Evolutionary conservation across 1,139 yeast genomes (phyloP).

Genomic region (Pichia sp.): DNA sequence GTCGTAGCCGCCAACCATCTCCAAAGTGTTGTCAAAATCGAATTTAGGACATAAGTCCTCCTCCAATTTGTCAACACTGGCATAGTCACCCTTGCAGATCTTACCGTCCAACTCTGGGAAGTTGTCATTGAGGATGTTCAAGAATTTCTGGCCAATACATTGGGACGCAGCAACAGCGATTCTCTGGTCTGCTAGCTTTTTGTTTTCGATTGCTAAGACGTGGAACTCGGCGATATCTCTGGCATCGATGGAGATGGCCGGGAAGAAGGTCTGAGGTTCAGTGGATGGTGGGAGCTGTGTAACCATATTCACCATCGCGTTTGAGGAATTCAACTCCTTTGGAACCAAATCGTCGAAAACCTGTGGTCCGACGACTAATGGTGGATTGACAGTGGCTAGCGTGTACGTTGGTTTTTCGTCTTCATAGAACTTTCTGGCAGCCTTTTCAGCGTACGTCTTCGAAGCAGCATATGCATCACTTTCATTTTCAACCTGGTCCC

Average conservation of each 20-base stretch:
- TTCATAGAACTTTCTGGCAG: constrained; percentile 50
- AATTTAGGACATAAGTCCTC: not conserved
- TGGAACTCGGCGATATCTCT: constrained; percentile 44
- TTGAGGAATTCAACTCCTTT: not conserved
- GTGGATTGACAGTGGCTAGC: not conserved
- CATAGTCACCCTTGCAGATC: constrained; percentile 37
- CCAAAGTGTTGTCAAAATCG: not conserved
- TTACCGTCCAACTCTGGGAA: constrained; percentile 40
- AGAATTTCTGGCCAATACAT: constrained; percentile 36
- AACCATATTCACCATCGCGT: not conserved
- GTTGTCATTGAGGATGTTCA: constrained; percentile 36
- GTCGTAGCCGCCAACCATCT: not conserved
- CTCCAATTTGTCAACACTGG: constrained; percentile 10
- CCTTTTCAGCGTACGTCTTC: constrained; percentile 48
- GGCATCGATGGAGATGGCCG: not conserved
- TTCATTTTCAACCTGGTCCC: constrained; percentile 31
- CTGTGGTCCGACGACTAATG: not conserved
- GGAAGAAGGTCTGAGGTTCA: not conserved
- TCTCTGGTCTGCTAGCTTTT: constrained; percentile 36
- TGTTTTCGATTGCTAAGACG: constrained; percentile 36
- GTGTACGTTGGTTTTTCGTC: constrained; percentile 38
- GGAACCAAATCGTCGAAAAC: not conserved
- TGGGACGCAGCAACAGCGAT: constrained; percentile 37
- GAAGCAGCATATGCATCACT: constrained; percentile 44
- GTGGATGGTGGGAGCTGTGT: not conserved